Conservation (phyloP, 208 protist genomes). For the Acanthamoeba healyi region DNA sequence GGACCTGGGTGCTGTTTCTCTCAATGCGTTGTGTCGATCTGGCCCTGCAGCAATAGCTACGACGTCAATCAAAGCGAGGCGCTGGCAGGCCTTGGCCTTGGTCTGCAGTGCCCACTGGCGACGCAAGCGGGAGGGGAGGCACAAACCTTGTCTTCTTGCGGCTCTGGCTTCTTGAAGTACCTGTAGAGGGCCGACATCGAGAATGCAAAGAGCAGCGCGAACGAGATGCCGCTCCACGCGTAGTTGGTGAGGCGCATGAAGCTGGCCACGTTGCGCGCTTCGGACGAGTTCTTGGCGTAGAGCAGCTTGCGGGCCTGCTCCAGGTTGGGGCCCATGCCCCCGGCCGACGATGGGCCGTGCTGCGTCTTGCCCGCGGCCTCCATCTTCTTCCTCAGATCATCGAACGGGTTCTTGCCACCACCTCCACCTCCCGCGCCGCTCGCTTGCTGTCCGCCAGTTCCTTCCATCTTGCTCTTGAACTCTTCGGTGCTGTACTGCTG, state of each 20-base stretch:
- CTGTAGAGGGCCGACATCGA: constrained; percentile 47
- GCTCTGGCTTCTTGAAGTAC: constrained; percentile 52
- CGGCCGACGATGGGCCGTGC: background rate
- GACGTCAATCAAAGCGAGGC: no score
- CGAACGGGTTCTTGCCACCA: constrained; percentile 21
- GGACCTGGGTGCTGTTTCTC: no score
- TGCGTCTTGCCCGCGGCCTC: constrained; percentile 12
- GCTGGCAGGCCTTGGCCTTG: background rate
- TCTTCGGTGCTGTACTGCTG: no score
- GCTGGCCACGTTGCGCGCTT: constrained; percentile 67
- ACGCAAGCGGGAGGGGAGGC: no score
- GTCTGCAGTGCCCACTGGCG: no score
- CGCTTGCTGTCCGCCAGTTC: background rate
- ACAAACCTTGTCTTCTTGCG: background rate
- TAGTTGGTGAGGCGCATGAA: constrained; percentile 65
- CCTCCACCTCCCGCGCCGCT: background rate
- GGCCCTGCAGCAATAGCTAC: no score
- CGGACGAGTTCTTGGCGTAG: constrained; percentile 39
- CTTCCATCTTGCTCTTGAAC: background rate
- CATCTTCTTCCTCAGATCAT: background rate
- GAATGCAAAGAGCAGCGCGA: constrained; percentile 25
- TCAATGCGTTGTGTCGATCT: no score
- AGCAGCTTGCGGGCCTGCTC: constrained; percentile 18
- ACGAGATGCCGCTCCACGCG: constrained; percentile 72
- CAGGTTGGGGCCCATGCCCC: background rate